Base-by-base conservation (phyloP, 2,329 filamentous ascomycete genomes). In the Trichoderma endophyticum region DNA sequence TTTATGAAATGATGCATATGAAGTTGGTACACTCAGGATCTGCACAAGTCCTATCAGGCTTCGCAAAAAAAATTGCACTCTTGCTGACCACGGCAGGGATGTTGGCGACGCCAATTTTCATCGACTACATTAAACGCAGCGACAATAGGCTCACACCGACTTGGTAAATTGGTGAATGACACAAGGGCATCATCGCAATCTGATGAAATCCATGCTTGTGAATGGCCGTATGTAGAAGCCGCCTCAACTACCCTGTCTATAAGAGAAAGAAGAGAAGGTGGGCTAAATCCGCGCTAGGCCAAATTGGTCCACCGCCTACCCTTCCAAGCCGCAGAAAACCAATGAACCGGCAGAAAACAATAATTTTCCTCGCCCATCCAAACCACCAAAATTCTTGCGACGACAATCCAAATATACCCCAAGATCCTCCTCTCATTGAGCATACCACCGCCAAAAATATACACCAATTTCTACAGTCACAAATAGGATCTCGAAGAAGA, bases 321-420 rank as follows among this genome's bases (percentile, higher is more conserved):
- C 4, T 65, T 54, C 51, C 32, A 4, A 73, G 72, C 28, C 43
- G 5, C 39, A 12, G 61, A 34, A 62, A 51, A 39, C 32, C 69
- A 73, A 73, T 71, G n/a, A 32, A 51, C 63, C 30, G 24, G 56
- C 66, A 60, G 54, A 28, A 73, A 70, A 71, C 69, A 71, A 73
- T 67, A 67, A 67, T 72, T 72, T 72, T 72, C 60, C 43, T 28
- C 26, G 43, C 26, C 60, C 71, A 70, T 24, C 39, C 21, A 59
- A 59, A 73, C 43, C 43, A 57, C 68, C 68, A 71, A 67, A 71
- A 64, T 43, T 39, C 59, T 73, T 71, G 62, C 43, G 72, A 73
- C 34, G 9, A 43, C 6, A 1, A 21, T 3, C 43, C 18, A 12
- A 34, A 72, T 48, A 62, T 48, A 54, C 26, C 43, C 51, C 28